Evolutionary conservation across 345 rosid genomes (phyloP).

Genomic region (Populus pruinosa): DNA sequence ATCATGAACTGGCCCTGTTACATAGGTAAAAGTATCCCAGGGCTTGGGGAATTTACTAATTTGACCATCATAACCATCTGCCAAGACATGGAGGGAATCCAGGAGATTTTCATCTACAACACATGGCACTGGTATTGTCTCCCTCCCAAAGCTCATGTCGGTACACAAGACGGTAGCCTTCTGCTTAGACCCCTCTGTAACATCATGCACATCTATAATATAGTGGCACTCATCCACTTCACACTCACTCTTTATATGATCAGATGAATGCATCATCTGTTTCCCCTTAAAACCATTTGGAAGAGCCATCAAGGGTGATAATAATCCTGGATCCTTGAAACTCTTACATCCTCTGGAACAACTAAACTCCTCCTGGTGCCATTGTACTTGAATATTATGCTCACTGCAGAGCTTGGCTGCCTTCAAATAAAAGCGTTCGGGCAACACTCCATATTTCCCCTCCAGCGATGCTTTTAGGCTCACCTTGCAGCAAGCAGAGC

Average conservation of each 20-base stretch:
- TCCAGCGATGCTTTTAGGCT: constrained; percentile 74
- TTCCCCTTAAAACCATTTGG: constrained; percentile 30
- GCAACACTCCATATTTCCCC: constrained; percentile 66
- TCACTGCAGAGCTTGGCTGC: constrained; percentile 97
- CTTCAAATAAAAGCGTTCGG: constrained; percentile 72
- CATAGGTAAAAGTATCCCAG: constrained; percentile 77
- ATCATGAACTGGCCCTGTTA: constrained; percentile 57
- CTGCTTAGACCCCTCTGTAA: constrained; percentile 42
- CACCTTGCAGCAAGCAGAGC: constrained; percentile 79
- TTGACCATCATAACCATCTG: constrained; percentile 28
- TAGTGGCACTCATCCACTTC: constrained; percentile 86
- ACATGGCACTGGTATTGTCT: constrained; percentile 65
- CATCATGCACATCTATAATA: constrained; percentile 56
- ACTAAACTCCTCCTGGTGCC: constrained; percentile 75
- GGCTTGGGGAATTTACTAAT: constrained; percentile 39
- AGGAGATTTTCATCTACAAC: constrained; percentile 59
- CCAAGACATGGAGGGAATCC: constrained; percentile 32
- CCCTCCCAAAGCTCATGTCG: constrained; percentile 89
- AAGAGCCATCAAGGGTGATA: constrained; percentile 40
- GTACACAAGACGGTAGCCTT: constrained; percentile 54
- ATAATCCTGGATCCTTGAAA: constrained; percentile 36
- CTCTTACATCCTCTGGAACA: constrained; percentile 81
- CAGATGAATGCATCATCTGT: constrained; percentile 21
- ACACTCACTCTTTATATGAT: constrained; percentile 38
- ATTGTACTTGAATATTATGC: constrained; percentile 69